A percentile compares a stretch with the other conserved stretches of the same genome.
Conservation (phyloP, 1,284 basidiomycete genomes). For the Trichosporon inkin region DNA sequence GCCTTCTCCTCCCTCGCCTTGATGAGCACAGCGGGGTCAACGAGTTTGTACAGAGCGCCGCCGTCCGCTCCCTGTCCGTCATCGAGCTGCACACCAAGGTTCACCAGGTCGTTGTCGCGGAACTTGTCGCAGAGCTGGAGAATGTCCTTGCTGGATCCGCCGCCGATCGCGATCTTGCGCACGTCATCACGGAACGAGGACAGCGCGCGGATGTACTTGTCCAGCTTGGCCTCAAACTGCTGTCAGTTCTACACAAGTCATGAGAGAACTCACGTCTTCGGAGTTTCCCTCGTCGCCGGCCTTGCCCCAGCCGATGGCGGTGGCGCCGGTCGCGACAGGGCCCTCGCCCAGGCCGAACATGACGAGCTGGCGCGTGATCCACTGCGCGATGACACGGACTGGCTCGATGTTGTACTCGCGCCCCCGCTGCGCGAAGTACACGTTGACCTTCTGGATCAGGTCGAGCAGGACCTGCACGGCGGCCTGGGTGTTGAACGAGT, state of each 20-base stretch:
- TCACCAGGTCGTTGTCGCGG: conserved; percentile 83
- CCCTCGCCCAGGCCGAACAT: conserved; percentile 95
- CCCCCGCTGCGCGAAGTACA: conserved; percentile 64
- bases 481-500: conserved; percentile 93
- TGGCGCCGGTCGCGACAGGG: conserved; percentile 24
- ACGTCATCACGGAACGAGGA: conserved; percentile 90
- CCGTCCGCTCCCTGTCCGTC: conserved; percentile 86
- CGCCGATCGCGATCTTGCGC: conserved; percentile 72
- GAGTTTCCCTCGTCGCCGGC: conserved; percentile 34
- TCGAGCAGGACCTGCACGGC: conserved; percentile 76
- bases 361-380: conserved; percentile 83
- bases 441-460: conserved; percentile 80
- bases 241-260: conserved; percentile 4
- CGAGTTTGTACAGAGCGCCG: conserved; percentile 89
- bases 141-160: conserved; percentile 70
- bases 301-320: conserved; percentile 54
- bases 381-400: conserved; percentile 70
- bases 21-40: conserved; percentile 75
- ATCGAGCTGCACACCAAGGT: conserved; percentile 90
- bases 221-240: conserved; percentile 75
- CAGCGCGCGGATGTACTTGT: conserved; percentile 82
- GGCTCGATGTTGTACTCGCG: conserved; percentile 61
- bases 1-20: conserved; percentile 85
- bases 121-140: conserved; percentile 76
- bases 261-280: conserved; percentile 59